Evolutionary conservation across 345 rosid species (phyloP).

Genomic region (Clarkia xantiana): DNA sequence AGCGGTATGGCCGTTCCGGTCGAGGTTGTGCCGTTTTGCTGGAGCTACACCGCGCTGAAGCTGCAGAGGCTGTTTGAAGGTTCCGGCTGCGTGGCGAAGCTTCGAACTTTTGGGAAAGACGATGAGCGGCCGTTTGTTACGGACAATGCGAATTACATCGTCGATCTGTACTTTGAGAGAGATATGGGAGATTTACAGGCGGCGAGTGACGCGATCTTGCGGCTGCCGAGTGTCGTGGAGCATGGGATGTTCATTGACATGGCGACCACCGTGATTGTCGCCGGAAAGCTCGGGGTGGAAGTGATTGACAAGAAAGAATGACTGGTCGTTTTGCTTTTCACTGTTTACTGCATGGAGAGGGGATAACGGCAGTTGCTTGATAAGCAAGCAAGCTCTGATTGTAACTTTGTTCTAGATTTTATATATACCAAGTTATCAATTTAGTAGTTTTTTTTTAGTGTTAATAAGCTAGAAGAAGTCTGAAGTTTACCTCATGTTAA

Average conservation of each 20-base stretch:
- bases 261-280: slow-evolving; percentile 87
- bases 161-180: slow-evolving; percentile 54
- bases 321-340: background rate
- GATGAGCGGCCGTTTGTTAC: slow-evolving; percentile 45
- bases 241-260: slow-evolving; percentile 91
- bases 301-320: slow-evolving; percentile 26
- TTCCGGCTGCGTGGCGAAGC: slow-evolving; percentile 47
- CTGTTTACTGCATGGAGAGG: background rate
- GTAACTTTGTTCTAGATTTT: too few species aligned
- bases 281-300: slow-evolving; percentile 66
- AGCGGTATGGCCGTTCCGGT: slow-evolving; percentile 73
- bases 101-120: slow-evolving; percentile 32
- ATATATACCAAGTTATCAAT: too few species aligned
- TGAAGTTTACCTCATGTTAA: too few species aligned
- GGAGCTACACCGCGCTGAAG: slow-evolving; percentile 53
- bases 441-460: too few species aligned
- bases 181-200: slow-evolving; percentile 63
- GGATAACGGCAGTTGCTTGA: background rate
- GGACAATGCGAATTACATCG: slow-evolving; percentile 70
- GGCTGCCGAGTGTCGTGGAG: slow-evolving; percentile 78
- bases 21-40: slow-evolving; percentile 72
- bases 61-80: slow-evolving; percentile 35
- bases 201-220: slow-evolving; percentile 56
- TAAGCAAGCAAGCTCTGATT: too few species aligned
- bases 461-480: too few species aligned